Evolutionary conservation across 768 basidiomycete species (phyloP).

Genomic region (Daedaleopsis sinensis): DNA sequence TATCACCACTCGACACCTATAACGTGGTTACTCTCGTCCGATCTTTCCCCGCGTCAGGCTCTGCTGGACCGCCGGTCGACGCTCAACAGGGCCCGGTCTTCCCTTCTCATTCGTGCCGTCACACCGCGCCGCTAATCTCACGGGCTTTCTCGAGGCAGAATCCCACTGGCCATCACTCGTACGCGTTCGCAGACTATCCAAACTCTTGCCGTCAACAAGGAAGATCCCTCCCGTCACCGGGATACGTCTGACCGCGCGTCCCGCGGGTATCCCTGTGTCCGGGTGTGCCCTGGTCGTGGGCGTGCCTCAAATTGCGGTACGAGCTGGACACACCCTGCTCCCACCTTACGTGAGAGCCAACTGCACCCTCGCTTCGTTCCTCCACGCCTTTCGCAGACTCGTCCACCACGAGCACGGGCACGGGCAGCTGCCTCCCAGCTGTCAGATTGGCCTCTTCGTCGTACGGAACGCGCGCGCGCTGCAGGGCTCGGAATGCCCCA

Average conservation of each 20-base stretch:
- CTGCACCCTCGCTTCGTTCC: not conserved
- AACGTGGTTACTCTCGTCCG: not conserved
- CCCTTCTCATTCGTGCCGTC: not conserved
- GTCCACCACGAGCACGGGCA: not conserved
- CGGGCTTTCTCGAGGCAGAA: not conserved
- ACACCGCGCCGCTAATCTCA: not conserved
- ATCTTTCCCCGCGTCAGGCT: not conserved
- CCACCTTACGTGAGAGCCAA: not conserved
- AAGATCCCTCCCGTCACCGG: not conserved
- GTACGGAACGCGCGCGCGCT: not conserved
- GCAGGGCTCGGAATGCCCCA: not conserved
- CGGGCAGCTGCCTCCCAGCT: not conserved
- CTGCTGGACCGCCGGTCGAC: not conserved
- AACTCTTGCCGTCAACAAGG: not conserved
- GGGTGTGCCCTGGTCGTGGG: not conserved
- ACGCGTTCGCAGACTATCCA: not conserved
- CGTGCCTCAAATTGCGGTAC: not conserved
- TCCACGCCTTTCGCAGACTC: not conserved
- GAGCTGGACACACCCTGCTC: not conserved
- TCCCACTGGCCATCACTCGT: not conserved
- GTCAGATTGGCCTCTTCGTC: not conserved
- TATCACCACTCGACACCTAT: not conserved
- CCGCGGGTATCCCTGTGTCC: not conserved
- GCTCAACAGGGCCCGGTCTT: not conserved
- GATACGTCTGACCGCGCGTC: not conserved